Base-by-base conservation (phyloP, 2,329 filamentous ascomycete species). In the Didymella exigua region DNA sequence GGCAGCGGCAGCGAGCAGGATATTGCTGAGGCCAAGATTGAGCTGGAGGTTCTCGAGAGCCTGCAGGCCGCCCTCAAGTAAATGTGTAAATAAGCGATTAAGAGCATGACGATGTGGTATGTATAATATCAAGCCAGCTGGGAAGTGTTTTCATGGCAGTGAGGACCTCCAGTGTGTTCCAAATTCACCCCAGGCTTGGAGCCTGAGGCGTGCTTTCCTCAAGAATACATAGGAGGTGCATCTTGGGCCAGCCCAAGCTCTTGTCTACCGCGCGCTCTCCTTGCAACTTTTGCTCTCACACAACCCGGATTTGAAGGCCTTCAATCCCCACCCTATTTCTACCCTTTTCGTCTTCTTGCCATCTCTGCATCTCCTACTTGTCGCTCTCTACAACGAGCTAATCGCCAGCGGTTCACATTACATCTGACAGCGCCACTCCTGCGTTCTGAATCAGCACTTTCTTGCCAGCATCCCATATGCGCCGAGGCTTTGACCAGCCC, bases 21-120 rank as follows among this genome's bases (percentile, higher is more conserved):
- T 75, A 90, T 98, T 80, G 93, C 93, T 64, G 95, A 99, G 87
- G 95, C 95, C 67, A 98, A 97, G 87, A 93, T 99, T 77, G 93
- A 98, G 85, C 82, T 99, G 69, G 95, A 99, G 91, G 93, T 93
- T 72, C 84, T 95, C 69, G 90, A 95, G 85, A 90, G 86, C 76
- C 84, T 95, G 72, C 88, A 92, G 80, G 86, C 88, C 70, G 86
- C 84, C 70, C 82, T 93, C 76, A 93, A 93, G 84, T 93, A 91
- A 82, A 82, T 73, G 72, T 79, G 79, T 79, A 79, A 63, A 76
- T 76, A 77, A 70, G 69, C 66, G 67, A 67, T 58, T 40, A 62
- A 50, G 52, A 53, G 49, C 29, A 60, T 63, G 64, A 54, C 27
- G 38, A 50, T 57, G 62, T 66, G 66, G 61, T 68, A 63, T 75